These are phyloP conservation scores for Alternaria novae-zelandiae DNA, from an alignment of 2,329 filamentous ascomycete species.

Conservation along the genomic window DNA sequence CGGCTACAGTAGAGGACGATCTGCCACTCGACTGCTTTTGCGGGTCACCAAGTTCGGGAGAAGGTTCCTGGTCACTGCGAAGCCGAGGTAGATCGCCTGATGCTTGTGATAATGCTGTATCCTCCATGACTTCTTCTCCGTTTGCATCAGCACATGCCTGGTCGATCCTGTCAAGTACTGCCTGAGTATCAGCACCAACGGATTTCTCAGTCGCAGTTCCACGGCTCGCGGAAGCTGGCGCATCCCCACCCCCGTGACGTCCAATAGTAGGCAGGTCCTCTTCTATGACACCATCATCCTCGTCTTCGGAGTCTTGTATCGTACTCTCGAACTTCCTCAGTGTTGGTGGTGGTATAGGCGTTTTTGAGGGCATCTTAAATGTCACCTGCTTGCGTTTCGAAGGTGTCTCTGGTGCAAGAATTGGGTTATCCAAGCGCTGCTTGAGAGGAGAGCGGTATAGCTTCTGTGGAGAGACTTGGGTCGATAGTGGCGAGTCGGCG, in stretches of 20 bases:
- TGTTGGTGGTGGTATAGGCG: slow-evolving; percentile 18
- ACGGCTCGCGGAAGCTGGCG: slow-evolving; percentile 1
- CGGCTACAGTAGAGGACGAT: not conserved
- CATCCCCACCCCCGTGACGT: slow-evolving; percentile 4
- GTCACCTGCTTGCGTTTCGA: slow-evolving; percentile 41
- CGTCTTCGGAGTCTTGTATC: slow-evolving; percentile 45
- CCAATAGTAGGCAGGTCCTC: slow-evolving; percentile 11
- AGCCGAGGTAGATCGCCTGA: not conserved
- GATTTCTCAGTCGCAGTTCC: not conserved
- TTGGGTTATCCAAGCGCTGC: slow-evolving; percentile 17
- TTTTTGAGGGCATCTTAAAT: slow-evolving; percentile 24
- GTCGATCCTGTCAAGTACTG: slow-evolving; percentile 34
- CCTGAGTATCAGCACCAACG: slow-evolving; percentile 36
- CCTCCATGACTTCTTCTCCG: not conserved
- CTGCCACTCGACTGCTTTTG: not conserved
- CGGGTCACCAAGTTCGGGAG: slow-evolving; percentile 29
- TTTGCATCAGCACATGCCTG: slow-evolving; percentile 27
- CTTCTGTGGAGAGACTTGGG: slow-evolving; percentile 32
- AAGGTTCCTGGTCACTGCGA: slow-evolving; percentile 6
- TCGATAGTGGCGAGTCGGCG: slow-evolving; percentile 36
- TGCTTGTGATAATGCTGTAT: slow-evolving; percentile 15
- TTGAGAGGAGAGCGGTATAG: slow-evolving; percentile 20
- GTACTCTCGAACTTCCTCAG: slow-evolving; percentile 36
- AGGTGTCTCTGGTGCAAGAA: slow-evolving; percentile 26
- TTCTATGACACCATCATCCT: slow-evolving; percentile 33